Base-by-base conservation (phyloP, 1,284 basidiomycete species). In the Veloporphyrellus conicus region DNA sequence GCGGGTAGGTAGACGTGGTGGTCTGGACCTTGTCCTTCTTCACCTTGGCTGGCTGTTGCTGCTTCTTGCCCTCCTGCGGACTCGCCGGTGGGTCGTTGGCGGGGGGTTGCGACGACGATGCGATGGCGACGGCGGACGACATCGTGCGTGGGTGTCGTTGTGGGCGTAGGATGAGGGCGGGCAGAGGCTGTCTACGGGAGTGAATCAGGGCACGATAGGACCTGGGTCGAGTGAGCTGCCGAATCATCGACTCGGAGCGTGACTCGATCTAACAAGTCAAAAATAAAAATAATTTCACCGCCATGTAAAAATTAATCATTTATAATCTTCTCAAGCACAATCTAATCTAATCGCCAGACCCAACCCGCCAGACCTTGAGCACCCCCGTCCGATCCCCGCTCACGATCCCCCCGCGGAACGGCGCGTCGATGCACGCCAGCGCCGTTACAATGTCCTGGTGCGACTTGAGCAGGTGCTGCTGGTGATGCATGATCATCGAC, bases 361-460 rank as follows among this genome's bases (percentile, higher is more conserved):
- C 86, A 12, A 88, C 77, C 48, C 84, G 75, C 85, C 87, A 92
- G 2, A 92, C 84, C 63, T 92, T 92, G 49, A 93, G 76, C 22
- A 82, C 81, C 3, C 90, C 90, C 16, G 82, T 73, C 31, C 87
- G 75, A 63, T 95, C 93, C 3, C 87, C 92, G 53, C 88, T 93
- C 10, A 95, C 78, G 36, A 94, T 77, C 4, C 91, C 90, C 15
- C 87, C 87, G 40, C 87, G 75, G 69, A 94, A 95, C 0, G 92
- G 92, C 1, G 86, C 79, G 54, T 95, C 91, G 45, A 95, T 81
- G 53, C 87, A 86, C 0, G 81, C 78, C 19, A 95, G 66, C 3
- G 87, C 81, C 2, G 87, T 90, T 20, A 96, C 79, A 3, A 88
- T 79, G 60, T 95, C 93, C 54, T 87, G 87, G 60, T 95, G 92